Evolutionary conservation across 495 filamentous ascomycete species (phyloP).

Genomic region (Viridothelium virens): DNA sequence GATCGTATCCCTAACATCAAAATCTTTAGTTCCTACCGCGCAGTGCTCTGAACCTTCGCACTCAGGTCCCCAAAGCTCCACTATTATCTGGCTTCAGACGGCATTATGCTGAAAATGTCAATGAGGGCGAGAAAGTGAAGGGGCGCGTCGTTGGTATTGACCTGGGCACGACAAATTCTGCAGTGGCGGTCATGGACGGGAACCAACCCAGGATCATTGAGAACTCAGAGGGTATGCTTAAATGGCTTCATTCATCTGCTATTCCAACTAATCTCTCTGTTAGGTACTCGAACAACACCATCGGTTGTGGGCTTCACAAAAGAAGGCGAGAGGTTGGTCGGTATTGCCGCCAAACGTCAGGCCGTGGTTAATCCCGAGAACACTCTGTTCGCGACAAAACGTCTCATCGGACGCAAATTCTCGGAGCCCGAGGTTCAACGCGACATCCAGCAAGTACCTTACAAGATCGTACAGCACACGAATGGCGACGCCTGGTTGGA

Average conservation of each 20-base stretch:
- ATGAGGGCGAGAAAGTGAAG: slow-evolving; percentile 70
- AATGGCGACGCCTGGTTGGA: slow-evolving; percentile 98
- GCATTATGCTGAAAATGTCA: slow-evolving; percentile 61
- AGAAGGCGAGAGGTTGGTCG: slow-evolving; percentile 94
- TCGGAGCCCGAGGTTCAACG: slow-evolving; percentile 93
- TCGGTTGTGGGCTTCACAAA: slow-evolving; percentile 96
- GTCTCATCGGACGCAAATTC: slow-evolving; percentile 98
- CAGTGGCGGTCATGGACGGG: slow-evolving; percentile 96
- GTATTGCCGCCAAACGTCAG: slow-evolving; percentile 97
- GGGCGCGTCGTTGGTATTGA: slow-evolving; percentile 98
- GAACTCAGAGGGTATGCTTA: slow-evolving; percentile 76
- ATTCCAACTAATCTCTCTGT: slow-evolving; percentile 13
- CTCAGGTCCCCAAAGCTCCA: slow-evolving; percentile 49
- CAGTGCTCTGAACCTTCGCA: slow-evolving; percentile 50
- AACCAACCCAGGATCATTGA: slow-evolving; percentile 93
- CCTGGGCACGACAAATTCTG: slow-evolving; percentile 97
- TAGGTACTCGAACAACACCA: slow-evolving; percentile 90
- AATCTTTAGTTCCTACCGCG: slow-evolving; percentile 53
- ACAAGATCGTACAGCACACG: slow-evolving; percentile 97
- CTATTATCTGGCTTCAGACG: slow-evolving; percentile 52
- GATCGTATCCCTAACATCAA: slow-evolving; percentile 25
- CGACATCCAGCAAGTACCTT: slow-evolving; percentile 96
- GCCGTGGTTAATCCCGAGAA: slow-evolving; percentile 99
- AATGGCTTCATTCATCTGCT: slow-evolving; percentile 22
- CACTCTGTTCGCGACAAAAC: slow-evolving; percentile 98